Percentiles rank a stretch among this genome's conserved stretches.
phyloP scores from a whole-genome alignment of 2,329 filamentous ascomycete species.

The Pseudophaeomoniella oleicola region DNA sequence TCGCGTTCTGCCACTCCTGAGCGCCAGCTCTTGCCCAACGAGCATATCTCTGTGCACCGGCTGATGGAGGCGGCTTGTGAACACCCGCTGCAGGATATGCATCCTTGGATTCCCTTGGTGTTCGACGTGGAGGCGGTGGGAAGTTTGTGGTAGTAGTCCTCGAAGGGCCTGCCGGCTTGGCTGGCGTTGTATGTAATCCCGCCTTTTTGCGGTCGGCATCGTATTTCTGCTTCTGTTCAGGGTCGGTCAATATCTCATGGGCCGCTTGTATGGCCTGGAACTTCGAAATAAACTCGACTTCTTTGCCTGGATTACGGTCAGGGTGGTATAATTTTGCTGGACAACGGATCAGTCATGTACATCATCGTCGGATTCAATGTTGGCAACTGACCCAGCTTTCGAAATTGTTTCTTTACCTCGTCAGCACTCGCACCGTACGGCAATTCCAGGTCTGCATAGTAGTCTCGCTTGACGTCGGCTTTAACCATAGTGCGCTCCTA shows the following conservation, averaged over 20 bases:
- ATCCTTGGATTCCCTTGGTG: background rate
- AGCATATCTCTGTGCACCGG: conserved; percentile 24
- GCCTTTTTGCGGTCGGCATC: conserved; percentile 38
- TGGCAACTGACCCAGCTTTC: conserved; percentile 54
- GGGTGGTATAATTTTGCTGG: conserved; percentile 73
- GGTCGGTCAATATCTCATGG: conserved; percentile 58
- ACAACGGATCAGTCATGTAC: conserved; percentile 10
- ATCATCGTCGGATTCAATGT: conserved; percentile 2
- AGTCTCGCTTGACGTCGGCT: conserved; percentile 55
- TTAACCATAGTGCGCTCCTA: conserved; percentile 47
- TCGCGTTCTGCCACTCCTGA: conserved; percentile 22
- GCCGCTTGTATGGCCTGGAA: conserved; percentile 81
- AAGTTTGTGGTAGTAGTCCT: background rate
- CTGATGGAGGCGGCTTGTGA: conserved; percentile 15
- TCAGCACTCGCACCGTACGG: conserved; percentile 50
- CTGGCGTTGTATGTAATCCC: conserved; percentile 6
- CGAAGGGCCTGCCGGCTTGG: conserved; percentile 2
- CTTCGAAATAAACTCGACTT: conserved; percentile 63
- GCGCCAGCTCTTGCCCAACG: conserved; percentile 24
- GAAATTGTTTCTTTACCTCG: conserved; percentile 76
- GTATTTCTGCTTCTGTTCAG: conserved; percentile 43
- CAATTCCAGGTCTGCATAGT: conserved; percentile 74
- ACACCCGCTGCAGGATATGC: background rate
- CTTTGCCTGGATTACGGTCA: conserved; percentile 73
- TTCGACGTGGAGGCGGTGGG: conserved; percentile 2